Conservation (phyloP, 352 stramenopile genomes). For the Hyaloperonospora brassicae region DNA sequence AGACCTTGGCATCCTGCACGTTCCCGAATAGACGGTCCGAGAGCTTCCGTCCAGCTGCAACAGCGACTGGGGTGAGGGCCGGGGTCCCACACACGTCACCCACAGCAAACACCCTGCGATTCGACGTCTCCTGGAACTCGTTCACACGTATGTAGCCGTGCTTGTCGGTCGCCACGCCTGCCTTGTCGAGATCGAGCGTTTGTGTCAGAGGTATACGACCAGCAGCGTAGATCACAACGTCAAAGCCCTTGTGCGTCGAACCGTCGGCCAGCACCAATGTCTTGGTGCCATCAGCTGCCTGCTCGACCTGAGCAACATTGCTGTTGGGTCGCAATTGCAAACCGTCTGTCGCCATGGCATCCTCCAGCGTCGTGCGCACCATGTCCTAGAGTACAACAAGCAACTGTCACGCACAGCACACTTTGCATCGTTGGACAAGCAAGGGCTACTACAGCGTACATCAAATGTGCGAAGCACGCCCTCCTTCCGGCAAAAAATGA, state of each 20-base stretch:
- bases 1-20: conserved; percentile 39
- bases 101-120: conserved; percentile 69
- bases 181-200: conserved; percentile 62
- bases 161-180: conserved; percentile 50
- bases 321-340: conserved; percentile 42
- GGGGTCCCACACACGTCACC: conserved; percentile 62
- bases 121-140: conserved; percentile 87
- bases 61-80: conserved; percentile 79
- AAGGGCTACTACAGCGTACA: conserved; percentile 21
- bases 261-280: conserved; percentile 45
- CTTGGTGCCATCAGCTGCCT: conserved; percentile 40
- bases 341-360: conserved; percentile 49
- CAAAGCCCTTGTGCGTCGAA: conserved; percentile 36
- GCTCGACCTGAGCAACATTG: conserved; percentile 34
- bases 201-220: conserved; percentile 39
- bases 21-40: conserved; percentile 86
- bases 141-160: conserved; percentile 80
- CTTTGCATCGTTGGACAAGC: background rate
- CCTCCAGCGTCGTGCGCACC: conserved; percentile 42
- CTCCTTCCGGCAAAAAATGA: conserved; percentile 83
- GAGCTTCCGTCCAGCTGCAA: conserved; percentile 74
- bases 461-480: conserved; percentile 86
- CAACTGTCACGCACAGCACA: conserved; percentile 1
- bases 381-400: conserved; percentile 24
- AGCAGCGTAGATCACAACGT: conserved; percentile 87